Evolutionary conservation across 768 basidiomycete genomes (phyloP).

Genomic region (Lactarius vividus): DNA sequence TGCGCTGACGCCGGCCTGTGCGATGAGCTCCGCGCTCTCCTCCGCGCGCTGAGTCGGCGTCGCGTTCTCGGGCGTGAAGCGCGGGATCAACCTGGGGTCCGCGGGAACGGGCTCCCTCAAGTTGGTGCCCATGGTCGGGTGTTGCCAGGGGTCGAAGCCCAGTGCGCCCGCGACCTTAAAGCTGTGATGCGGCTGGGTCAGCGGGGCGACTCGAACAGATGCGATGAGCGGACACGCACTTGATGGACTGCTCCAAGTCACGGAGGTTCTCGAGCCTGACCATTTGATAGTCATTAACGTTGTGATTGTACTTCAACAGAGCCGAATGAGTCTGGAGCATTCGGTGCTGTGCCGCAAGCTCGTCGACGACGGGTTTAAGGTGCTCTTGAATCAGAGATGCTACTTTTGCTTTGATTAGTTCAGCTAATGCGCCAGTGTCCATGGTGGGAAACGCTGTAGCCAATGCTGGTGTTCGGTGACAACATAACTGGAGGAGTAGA

Average conservation of each 20-base stretch:
- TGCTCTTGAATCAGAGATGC: constrained; percentile 17
- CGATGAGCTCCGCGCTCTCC: constrained; percentile 13
- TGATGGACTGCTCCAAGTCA: constrained; percentile 22
- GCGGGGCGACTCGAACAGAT: neutral
- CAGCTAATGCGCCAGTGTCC: constrained; percentile 1
- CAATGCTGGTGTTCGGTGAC: neutral
- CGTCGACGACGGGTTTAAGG: constrained; percentile 17
- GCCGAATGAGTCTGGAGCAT: constrained; percentile 8
- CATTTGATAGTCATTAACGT: constrained; percentile 21
- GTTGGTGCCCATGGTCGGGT: constrained; percentile 21
- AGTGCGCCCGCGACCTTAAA: constrained; percentile 16
- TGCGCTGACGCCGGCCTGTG: constrained; percentile 16
- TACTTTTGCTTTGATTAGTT: constrained; percentile 13
- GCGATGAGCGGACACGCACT: neutral
- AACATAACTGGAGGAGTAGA: neutral
- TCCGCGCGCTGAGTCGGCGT: constrained; percentile 6
- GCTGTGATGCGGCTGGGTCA: constrained; percentile 5
- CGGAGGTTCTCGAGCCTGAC: constrained; percentile 18
- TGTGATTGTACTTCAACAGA: constrained; percentile 17
- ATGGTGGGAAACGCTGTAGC: neutral
- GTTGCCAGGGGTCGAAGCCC: constrained; percentile 10
- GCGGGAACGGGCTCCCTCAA: constrained; percentile 23
- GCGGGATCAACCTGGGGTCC: constrained; percentile 12
- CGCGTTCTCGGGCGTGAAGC: neutral
- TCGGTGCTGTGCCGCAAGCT: constrained; percentile 13